Base-by-base conservation (phyloP, 2,329 filamentous ascomycete genomes). In the Fusarium udum region DNA sequence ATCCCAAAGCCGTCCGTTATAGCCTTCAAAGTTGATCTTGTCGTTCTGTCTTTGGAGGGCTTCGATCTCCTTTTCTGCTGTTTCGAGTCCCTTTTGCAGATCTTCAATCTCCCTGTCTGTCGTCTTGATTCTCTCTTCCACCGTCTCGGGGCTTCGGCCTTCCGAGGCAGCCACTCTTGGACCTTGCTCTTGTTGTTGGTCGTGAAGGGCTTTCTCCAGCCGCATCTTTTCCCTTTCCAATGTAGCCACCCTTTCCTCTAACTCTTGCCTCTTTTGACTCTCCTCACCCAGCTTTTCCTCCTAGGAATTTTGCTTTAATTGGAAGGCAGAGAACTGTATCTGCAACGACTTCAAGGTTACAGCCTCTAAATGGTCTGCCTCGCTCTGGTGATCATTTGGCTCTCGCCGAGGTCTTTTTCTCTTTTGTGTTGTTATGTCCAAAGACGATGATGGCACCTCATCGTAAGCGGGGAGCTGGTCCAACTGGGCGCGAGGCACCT, bases 1-100 rank as follows among this genome's bases (percentile, higher is more conserved):
- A 0, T 45, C 15, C 0, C 2, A 45, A 6, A 45, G 16, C 5
- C 3, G 18, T 45, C 1, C 6, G 16, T 26, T 11, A 13, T 13
- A 45, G n/a, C 3, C 15, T 45, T 45, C n/a, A 0, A 18, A 8
- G 42, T 45, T 0, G 7, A 18, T 6, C 0, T 45, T 8, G 7
- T 24, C 7, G 16, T 3, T 43, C 5, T 4, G 15, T 5, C 2
- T 12, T 13, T 43, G 40, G 4, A 43, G 40, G 6, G n/a, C n/a
- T 12, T 43, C n/a, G 6, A 24, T 24, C 4, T 42, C 40, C 4
- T 16, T 4, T n/a, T 22, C 13, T 9, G 39, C 22, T 0, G 20
- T 40, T 6, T 40, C 3, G 2, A 40, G 14, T 14, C 20, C 9
- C 20, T 22, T 6, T 4, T n/a, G 4, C 4, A 42, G 7, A n/a